phyloP scores from a whole-genome alignment of 768 basidiomycete species.

The Auriscalpium microsporum region DNA sequence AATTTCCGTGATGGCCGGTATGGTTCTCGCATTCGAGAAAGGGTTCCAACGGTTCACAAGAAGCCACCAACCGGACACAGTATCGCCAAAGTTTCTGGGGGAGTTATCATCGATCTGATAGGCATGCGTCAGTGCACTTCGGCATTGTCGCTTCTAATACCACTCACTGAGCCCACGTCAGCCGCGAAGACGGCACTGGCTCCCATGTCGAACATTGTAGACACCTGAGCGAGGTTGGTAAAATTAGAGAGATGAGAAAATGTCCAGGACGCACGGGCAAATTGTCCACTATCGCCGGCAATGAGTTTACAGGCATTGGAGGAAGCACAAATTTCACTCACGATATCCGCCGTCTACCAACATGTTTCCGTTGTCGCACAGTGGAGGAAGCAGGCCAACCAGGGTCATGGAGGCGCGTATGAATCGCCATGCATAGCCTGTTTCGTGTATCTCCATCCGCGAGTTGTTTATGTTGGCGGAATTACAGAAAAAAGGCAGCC shows the following conservation, averaged over 20 bases:
- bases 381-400: slow-evolving; percentile 87
- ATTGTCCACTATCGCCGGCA: slow-evolving; percentile 61
- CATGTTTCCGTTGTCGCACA: slow-evolving; percentile 91
- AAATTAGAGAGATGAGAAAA: not conserved
- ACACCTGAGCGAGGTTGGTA: slow-evolving; percentile 41
- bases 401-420: slow-evolving; percentile 98
- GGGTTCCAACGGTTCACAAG: slow-evolving; percentile 91
- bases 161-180: slow-evolving; percentile 81
- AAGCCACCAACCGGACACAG: slow-evolving; percentile 94
- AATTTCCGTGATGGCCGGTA: slow-evolving; percentile 89
- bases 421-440: slow-evolving; percentile 97
- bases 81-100: slow-evolving; percentile 90
- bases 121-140: not conserved
- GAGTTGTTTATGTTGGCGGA: slow-evolving; percentile 96
- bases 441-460: slow-evolving; percentile 94
- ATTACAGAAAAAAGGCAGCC: slow-evolving; percentile 97
- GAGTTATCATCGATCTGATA: slow-evolving; percentile 85
- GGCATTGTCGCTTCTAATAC: not conserved
- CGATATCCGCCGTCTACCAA: slow-evolving; percentile 86
- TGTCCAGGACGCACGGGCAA: slow-evolving; percentile 50
- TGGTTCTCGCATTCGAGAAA: slow-evolving; percentile 64
- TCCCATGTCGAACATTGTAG: slow-evolving; percentile 88
- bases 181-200: slow-evolving; percentile 85
- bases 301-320: not conserved
- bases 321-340: slow-evolving; percentile 27